phyloP scores from a whole-genome alignment of 176 grass and related monocot genomes.

The Zoysia japonica region DNA sequence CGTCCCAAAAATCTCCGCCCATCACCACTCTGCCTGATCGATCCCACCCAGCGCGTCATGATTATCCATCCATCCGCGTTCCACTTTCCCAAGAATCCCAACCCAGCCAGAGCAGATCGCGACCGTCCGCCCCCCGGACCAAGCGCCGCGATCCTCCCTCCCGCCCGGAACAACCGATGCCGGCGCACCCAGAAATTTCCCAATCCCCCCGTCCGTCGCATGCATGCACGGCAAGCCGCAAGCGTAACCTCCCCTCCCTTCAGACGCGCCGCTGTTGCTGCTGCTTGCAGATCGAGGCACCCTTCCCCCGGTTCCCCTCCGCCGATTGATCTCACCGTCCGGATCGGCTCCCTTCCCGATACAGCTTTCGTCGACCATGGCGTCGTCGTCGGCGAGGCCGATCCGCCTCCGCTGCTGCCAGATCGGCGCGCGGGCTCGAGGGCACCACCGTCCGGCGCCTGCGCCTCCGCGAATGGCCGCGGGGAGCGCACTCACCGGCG shows the following conservation, averaged over 20 bases:
- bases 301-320: background rate
- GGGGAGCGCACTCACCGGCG: background rate
- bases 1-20: background rate
- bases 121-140: background rate
- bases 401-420: background rate
- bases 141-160: background rate
- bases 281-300: background rate
- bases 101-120: background rate
- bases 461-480: constrained; percentile 1
- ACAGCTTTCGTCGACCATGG: no score
- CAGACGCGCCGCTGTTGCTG: background rate
- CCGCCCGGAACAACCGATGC: background rate
- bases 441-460: background rate
- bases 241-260: background rate
- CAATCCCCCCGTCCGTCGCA: background rate
- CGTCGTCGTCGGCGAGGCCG: background rate
- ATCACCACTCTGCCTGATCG: background rate
- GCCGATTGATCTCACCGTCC: background rate
- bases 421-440: background rate
- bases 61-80: background rate
- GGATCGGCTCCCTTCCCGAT: background rate
- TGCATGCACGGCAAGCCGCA: background rate
- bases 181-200: background rate
- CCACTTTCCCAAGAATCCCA: background rate
- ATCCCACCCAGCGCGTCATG: background rate